These are phyloP conservation scores for Gloeopeniophorella convolvens DNA, from an alignment of 768 basidiomycete genomes.

Conservation along the genomic window DNA sequence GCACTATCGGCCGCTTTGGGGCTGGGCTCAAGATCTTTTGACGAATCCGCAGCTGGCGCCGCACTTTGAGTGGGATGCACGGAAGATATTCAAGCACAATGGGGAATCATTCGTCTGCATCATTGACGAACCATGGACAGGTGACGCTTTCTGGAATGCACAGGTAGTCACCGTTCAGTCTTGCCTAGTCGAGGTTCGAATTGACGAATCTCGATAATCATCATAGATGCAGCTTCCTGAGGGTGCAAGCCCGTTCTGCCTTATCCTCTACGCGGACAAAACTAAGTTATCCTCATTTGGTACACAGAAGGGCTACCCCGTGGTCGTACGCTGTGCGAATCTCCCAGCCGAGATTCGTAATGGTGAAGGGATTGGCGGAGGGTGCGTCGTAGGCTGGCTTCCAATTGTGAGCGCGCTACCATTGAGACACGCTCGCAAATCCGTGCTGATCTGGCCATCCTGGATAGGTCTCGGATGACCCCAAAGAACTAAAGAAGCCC, in stretches of 20 bases:
- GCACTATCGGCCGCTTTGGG: slow-evolving; percentile 22
- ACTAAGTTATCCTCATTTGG: slow-evolving; percentile 18
- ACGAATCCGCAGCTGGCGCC: slow-evolving; percentile 23
- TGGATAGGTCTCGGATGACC: no score
- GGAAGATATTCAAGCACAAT: slow-evolving; percentile 26
- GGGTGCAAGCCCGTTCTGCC: slow-evolving; percentile 7
- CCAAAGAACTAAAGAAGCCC: not conserved
- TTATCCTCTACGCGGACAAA: slow-evolving; percentile 23
- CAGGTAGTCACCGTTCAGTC: slow-evolving; percentile 27
- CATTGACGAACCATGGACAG: slow-evolving; percentile 35
- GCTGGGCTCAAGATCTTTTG: slow-evolving; percentile 28
- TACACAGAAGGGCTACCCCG: slow-evolving; percentile 22
- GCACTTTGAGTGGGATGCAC: slow-evolving; percentile 31
- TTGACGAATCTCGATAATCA: not conserved
- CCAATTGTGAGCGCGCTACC: slow-evolving; percentile 15
- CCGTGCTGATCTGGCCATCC: no score
- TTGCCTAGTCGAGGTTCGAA: not conserved
- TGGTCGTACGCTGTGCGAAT: slow-evolving; percentile 18
- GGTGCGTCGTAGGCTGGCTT: slow-evolving; percentile 18
- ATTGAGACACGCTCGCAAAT: no score
- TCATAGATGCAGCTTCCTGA: slow-evolving; percentile 11
- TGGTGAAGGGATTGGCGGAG: slow-evolving; percentile 19
- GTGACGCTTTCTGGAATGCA: slow-evolving; percentile 31
- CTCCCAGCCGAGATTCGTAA: slow-evolving; percentile 20
- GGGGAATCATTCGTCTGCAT: slow-evolving; percentile 26